Percentiles rank a stretch among this genome's conserved stretches.
Conservation (phyloP, 805 yeast species). For the Candida takata region DNA sequence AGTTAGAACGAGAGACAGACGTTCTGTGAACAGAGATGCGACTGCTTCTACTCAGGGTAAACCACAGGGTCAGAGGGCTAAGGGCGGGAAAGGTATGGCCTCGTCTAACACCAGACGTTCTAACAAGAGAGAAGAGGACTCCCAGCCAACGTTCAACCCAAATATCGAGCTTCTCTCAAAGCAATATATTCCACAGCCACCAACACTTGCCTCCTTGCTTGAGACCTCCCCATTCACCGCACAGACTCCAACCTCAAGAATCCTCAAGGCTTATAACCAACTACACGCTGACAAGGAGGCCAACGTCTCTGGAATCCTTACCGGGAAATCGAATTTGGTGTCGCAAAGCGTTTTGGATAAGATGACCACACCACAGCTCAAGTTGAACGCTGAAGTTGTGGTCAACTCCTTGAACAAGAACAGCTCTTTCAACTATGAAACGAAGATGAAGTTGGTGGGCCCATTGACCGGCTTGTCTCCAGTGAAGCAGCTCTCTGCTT, state of each 20-base stretch:
- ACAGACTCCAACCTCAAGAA: slow-evolving; percentile 16
- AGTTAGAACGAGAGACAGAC: slow-evolving; percentile 2
- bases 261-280: slow-evolving; percentile 17
- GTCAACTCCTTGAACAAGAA: slow-evolving; percentile 22
- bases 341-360: slow-evolving; percentile 6
- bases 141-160: slow-evolving; percentile 8
- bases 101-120: not conserved
- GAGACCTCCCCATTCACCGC: slow-evolving; percentile 15
- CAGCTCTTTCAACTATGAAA: slow-evolving; percentile 12
- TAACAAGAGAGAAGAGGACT: not conserved
- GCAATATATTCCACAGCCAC: slow-evolving; percentile 15
- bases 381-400: slow-evolving; percentile 21
- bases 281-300: slow-evolving; percentile 10
- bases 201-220: slow-evolving; percentile 12
- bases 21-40: slow-evolving; percentile 3
- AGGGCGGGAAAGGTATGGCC: slow-evolving; percentile 3
- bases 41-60: slow-evolving; percentile 2
- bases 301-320: slow-evolving; percentile 14
- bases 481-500: slow-evolving; percentile 19
- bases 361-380: slow-evolving; percentile 15
- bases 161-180: slow-evolving; percentile 14
- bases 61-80: slow-evolving; percentile 6
- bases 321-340: slow-evolving; percentile 12
- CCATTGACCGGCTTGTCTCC: slow-evolving; percentile 24
- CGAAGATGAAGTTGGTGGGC: slow-evolving; percentile 20